Evolutionary conservation across 2,329 filamentous ascomycete genomes (phyloP), one percentile per base, ranked within the genome.

Genomic region (Hypoxylon sp.): DNA sequence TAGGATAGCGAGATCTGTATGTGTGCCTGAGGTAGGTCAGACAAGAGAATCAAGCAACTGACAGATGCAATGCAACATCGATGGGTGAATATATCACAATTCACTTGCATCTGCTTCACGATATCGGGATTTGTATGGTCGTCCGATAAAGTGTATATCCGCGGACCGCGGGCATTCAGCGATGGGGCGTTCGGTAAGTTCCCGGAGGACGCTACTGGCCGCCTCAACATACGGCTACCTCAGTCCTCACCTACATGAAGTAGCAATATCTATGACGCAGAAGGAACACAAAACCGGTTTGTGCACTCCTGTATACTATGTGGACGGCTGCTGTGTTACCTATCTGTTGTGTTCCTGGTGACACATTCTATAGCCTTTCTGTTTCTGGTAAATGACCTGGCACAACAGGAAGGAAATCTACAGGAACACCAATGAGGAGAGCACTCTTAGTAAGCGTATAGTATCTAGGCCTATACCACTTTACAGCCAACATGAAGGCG

Each of bases 1-100:
- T 17, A 13, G 58, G 54, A 42, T 59, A 46, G 27, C 46, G 21
- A 53, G 64, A 58, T 62, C 48, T 44, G 32, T 44, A 39, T 54
- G 29, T 47, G 48, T 59, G 37, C 52, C 10, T 50, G 8, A 35
- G 50, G 17, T 35, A 35, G 44, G 29, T 56, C 42, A 53, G 46
- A 29, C 39, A 53, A 47, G 24, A 52, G 10, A 11, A 48, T 11
- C 54, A 44, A 59, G 21, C 47, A 31, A 11, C 35, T 42, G 19
- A n/a, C 47, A 17, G 47, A 57, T 62, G 56, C 61, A 62, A 55
- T 68, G 65, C 47, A 64, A 65, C 56, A 48, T 42, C 24, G 31
- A 47, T 19, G 19, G 35, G 27, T 13, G 21, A 51, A 48, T 35
- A 47, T 59, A 44, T 21, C 54, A 17, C 37, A 32, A 24, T 21